Base-by-base conservation (phyloP, 2,329 filamentous ascomycete genomes). In the Fusarium setosum region DNA sequence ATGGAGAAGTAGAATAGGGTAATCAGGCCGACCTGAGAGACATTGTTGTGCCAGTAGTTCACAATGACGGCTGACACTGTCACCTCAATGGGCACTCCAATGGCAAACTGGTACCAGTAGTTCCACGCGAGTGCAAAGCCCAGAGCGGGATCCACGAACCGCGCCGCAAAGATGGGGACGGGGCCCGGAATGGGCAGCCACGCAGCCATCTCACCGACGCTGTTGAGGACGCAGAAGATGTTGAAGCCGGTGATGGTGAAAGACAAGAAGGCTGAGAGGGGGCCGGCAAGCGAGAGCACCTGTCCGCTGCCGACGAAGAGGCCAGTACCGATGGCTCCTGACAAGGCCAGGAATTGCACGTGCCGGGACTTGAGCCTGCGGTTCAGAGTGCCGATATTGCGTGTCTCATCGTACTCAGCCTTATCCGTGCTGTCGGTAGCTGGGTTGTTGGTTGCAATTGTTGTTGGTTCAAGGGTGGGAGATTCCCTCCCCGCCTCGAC, bases 61-160 rank as follows among this genome's bases (percentile, higher is more conserved):
- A 90, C 80, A 32, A 90, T 79, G 61, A 89, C 83, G 24, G 82
- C 82, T 26, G 84, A 86, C 3, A 87, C 87, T 0, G 84, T 86
- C 17, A 85, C 82, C 75, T 90, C 86, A 41, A 86, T 84, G 1
- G 82, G 86, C 17, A 88, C 80, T 7, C 87, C 77, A 61, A 89
- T 87, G 29, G 83, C 80, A 61, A 88, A 88, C 1, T 85, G 84
- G 68, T 89, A 88, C 82, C 85, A 88, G 74, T 89, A 89, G 64
- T 87, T 88, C 84, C 84, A 88, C 3, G 84, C 86, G 17, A 80
- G 59, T 0, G 61, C 61, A 4, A 63, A 63, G 1, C 81, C 82
- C 29, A 87, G 73, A 31, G 82, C 85, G 2, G 81, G 80, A 52
- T 87, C 85, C 56, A 88, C 81, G 58, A 85, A 88, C 20, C 86